A percentile compares a stretch with the other conserved stretches of the same genome.
phyloP scores from a whole-genome alignment of 2,329 filamentous ascomycete genomes.

The Dothideomycetes sp. region DNA sequence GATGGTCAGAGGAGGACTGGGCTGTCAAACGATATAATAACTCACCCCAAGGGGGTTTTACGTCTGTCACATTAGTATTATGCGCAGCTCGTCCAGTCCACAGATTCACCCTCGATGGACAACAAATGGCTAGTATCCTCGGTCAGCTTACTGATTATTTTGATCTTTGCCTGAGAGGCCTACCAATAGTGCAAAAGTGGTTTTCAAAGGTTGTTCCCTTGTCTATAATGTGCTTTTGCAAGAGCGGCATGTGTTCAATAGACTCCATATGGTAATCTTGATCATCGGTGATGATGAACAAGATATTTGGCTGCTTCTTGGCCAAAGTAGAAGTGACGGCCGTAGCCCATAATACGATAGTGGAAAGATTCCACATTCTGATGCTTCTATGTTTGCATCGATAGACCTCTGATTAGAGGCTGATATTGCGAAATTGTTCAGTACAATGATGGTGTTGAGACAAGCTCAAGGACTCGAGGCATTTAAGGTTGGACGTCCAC shows the following conservation, averaged over 20 bases:
- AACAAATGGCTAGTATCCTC: constrained; percentile 45
- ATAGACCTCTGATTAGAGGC: too few species aligned
- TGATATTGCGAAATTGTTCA: too few species aligned
- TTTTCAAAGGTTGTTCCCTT: constrained; percentile 50
- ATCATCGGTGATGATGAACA: constrained; percentile 61
- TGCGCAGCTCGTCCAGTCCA: constrained; percentile 58
- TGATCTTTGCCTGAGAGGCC: too few species aligned
- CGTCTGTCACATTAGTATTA: constrained; percentile 58
- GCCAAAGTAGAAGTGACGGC: too few species aligned
- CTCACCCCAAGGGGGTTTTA: constrained; percentile 41
- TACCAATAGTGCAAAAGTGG: constrained; percentile 51
- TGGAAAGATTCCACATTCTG: too few species aligned
- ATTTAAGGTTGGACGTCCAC: too few species aligned
- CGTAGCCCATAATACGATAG: too few species aligned
- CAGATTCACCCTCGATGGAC: constrained; percentile 55
- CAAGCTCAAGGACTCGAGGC: too few species aligned
- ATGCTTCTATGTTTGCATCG: too few species aligned
- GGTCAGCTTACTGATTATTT: too few species aligned
- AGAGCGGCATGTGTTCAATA: constrained; percentile 49
- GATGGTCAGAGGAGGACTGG: not conserved
- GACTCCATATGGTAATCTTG: constrained; percentile 56
- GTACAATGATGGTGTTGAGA: too few species aligned
- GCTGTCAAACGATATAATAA: not conserved
- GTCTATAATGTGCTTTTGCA: constrained; percentile 48
- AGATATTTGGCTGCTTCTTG: constrained; percentile 40